Conservation (phyloP, 768 basidiomycete genomes). For the Udeniomyces megalosporus region DNA sequence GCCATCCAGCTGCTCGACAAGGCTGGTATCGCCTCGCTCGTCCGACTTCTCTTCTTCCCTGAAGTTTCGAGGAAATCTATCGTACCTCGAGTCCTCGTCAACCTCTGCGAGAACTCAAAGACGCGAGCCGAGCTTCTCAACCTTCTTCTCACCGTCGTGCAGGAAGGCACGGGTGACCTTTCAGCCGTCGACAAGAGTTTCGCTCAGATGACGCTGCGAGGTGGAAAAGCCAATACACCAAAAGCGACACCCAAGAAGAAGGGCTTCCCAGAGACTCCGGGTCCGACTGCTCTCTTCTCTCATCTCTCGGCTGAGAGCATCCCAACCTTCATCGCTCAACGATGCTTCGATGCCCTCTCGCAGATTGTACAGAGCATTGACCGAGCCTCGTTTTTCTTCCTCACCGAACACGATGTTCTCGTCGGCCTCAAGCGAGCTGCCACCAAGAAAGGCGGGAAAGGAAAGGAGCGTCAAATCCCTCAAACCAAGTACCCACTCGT, state of each 20-base stretch:
- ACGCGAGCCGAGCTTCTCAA: conserved; percentile 88
- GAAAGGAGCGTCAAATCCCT: conserved; percentile 62
- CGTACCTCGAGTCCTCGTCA: conserved; percentile 76
- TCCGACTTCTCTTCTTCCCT: conserved; percentile 90
- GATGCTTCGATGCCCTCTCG: conserved; percentile 77
- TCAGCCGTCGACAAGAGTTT: conserved; percentile 81
- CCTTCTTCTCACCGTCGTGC: conserved; percentile 76
- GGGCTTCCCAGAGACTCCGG: conserved; percentile 23
- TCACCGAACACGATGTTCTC: conserved; percentile 83
- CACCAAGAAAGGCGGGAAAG: conserved; percentile 71
- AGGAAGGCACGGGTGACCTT: conserved; percentile 87
- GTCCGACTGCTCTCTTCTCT: conserved; percentile 33
- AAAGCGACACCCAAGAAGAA: conserved; percentile 55
- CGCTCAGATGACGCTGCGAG: conserved; percentile 68
- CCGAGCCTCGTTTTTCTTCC: conserved; percentile 74
- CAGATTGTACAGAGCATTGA: conserved; percentile 78
- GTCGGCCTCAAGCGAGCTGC: conserved; percentile 44
- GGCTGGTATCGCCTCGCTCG: conserved; percentile 66
- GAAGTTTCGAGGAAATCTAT: conserved; percentile 71
- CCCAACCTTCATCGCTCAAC: conserved; percentile 83
- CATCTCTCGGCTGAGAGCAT: conserved; percentile 50
- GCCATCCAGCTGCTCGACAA: conserved; percentile 89
- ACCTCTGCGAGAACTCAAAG: conserved; percentile 86
- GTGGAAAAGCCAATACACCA: conserved; percentile 34
- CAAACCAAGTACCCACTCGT: conserved; percentile 85